These are phyloP conservation scores for Malassezia sympodialis DNA, from an alignment of 1,284 basidiomycete genomes.

Conservation along the genomic window DNA sequence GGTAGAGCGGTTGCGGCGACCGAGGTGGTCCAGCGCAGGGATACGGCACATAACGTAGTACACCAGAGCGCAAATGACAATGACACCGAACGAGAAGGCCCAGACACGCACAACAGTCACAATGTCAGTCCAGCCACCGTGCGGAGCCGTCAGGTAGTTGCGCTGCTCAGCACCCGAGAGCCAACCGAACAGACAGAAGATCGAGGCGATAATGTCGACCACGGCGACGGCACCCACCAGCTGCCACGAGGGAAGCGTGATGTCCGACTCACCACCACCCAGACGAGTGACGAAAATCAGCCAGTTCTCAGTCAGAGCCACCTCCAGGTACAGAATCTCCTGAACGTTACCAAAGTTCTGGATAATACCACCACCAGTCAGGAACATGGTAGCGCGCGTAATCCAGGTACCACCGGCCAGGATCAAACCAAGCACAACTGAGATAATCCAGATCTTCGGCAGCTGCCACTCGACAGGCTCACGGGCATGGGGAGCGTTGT, in stretches of 20 bases:
- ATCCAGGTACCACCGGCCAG: slow-evolving; percentile 55
- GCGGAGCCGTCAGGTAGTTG: slow-evolving; percentile 47
- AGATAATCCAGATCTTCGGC: slow-evolving; percentile 56
- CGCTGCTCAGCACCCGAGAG: slow-evolving; percentile 51
- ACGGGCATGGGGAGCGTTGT: slow-evolving; percentile 53
- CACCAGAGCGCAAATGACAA: slow-evolving; percentile 52
- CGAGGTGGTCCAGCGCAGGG: slow-evolving; percentile 52
- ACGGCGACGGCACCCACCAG: slow-evolving; percentile 53
- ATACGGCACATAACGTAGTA: slow-evolving; percentile 51
- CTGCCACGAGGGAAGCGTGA: slow-evolving; percentile 53
- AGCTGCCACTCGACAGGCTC: slow-evolving; percentile 57
- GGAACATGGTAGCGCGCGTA: slow-evolving; percentile 53
- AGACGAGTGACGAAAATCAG: slow-evolving; percentile 54
- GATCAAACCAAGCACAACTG: slow-evolving; percentile 50
- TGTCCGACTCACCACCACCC: slow-evolving; percentile 42
- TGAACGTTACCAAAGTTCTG: slow-evolving; percentile 54
- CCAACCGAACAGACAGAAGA: slow-evolving; percentile 55
- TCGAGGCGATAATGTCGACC: slow-evolving; percentile 54
- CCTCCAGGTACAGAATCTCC: slow-evolving; percentile 55
- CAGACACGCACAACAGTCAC: slow-evolving; percentile 55
- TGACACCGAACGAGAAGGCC: slow-evolving; percentile 54
- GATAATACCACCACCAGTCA: slow-evolving; percentile 52
- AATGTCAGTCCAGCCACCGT: slow-evolving; percentile 52
- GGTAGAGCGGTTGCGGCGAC: slow-evolving; percentile 50
- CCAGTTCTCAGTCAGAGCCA: slow-evolving; percentile 56